Conservation (phyloP, 106 monocot genomes). For the Platanthera guangdongensis region DNA sequence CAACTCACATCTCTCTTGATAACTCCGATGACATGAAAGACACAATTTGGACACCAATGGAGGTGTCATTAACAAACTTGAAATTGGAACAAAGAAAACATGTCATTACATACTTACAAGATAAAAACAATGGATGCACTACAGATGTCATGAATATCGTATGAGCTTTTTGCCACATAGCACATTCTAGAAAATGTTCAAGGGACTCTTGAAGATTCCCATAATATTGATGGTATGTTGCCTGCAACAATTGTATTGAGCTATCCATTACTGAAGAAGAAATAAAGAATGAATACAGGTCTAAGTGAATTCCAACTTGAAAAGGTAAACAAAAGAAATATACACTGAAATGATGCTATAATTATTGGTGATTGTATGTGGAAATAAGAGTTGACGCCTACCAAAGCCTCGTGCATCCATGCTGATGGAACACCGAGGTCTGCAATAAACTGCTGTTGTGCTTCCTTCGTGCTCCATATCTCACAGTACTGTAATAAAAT, state of each 20-base stretch:
- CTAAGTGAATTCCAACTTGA: neutral
- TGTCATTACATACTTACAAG: slow-evolving; percentile 47
- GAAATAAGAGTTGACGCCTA: slow-evolving; percentile 19
- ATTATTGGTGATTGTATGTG: too few species aligned
- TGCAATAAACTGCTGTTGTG: slow-evolving; percentile 61
- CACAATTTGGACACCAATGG: neutral
- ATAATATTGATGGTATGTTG: slow-evolving; percentile 69
- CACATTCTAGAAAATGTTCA: slow-evolving; percentile 79
- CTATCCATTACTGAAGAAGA: neutral
- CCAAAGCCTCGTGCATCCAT: slow-evolving; percentile 96
- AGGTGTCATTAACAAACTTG: neutral
- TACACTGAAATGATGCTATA: neutral
- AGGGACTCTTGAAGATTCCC: slow-evolving; percentile 68
- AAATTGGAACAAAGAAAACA: neutral
- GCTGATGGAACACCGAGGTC: slow-evolving; percentile 84
- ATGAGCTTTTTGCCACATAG: slow-evolving; percentile 88
- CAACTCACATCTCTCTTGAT: neutral
- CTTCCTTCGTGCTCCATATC: slow-evolving; percentile 60
- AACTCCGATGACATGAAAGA: neutral
- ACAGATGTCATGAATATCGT: slow-evolving; percentile 75
- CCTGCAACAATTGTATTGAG: slow-evolving; percentile 39
- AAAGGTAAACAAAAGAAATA: neutral
- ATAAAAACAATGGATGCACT: slow-evolving; percentile 74
- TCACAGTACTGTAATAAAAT: slow-evolving; percentile 84
- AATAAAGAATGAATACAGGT: neutral